phyloP scores from a whole-genome alignment of 2,329 filamentous ascomycete genomes.

The Talaromyces islandicus region DNA sequence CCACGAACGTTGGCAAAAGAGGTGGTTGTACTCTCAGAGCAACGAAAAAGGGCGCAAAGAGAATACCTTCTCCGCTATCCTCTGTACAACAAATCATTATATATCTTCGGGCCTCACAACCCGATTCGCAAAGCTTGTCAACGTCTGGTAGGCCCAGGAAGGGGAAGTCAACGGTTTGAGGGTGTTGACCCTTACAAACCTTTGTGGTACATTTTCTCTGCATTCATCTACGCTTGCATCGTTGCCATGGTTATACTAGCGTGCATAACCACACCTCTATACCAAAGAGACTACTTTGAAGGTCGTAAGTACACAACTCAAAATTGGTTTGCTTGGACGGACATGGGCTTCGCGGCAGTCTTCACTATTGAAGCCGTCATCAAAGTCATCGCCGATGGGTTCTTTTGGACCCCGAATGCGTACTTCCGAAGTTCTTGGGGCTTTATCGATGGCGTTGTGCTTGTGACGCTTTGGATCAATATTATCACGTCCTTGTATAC shows the following conservation, averaged over 20 bases:
- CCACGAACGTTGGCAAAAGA: conserved; percentile 84
- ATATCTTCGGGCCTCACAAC: conserved; percentile 74
- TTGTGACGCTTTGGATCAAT: conserved; percentile 93
- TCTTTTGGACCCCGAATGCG: conserved; percentile 95
- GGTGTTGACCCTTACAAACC: conserved; percentile 83
- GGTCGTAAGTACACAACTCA: conserved; percentile 52
- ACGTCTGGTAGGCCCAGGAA: conserved; percentile 80
- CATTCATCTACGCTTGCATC: conserved; percentile 88
- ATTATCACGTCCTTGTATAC: conserved; percentile 75
- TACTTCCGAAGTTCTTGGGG: conserved; percentile 97
- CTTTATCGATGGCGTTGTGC: conserved; percentile 84
- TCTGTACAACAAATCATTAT: conserved; percentile 87
- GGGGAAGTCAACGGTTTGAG: conserved; percentile 79
- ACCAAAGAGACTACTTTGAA: conserved; percentile 80
- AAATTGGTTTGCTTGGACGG: conserved; percentile 95
- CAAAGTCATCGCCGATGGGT: conserved; percentile 91
- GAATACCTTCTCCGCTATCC: conserved; percentile 85
- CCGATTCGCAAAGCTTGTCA: conserved; percentile 78
- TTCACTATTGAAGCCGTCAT: conserved; percentile 83
- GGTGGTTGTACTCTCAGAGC: conserved; percentile 75
- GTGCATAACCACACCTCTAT: conserved; percentile 89
- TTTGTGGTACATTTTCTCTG: conserved; percentile 89
- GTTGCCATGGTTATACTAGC: conserved; percentile 97
- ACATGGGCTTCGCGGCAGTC: conserved; percentile 79
- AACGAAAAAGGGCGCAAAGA: conserved; percentile 78